These are phyloP conservation scores for Globisporangium middletonii DNA, from an alignment of 352 stramenopile species.

Conservation along the genomic window DNA sequence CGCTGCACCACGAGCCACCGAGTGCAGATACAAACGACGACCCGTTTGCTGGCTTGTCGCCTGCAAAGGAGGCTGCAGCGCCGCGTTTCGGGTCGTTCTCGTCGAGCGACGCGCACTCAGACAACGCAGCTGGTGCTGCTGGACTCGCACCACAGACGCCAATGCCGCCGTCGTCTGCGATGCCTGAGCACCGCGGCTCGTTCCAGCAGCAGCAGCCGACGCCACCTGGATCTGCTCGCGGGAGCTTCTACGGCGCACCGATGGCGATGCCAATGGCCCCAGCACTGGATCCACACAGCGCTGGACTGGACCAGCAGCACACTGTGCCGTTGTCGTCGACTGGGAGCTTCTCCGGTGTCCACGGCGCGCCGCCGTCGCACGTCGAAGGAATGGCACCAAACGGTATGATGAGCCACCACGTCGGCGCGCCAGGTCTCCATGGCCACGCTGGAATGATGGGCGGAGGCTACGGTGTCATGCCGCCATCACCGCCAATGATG, in stretches of 20 bases:
- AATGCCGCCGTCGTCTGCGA: too few relatives aligned
- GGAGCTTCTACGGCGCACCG: conserved; percentile 11
- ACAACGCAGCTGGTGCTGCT: neutral
- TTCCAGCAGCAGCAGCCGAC: conserved; percentile 15
- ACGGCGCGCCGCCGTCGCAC: conserved; percentile 16
- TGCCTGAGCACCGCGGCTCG: conserved; percentile 6
- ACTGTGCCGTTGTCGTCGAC: conserved; percentile 21
- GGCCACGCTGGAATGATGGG: conserved; percentile 18
- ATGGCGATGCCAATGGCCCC: neutral
- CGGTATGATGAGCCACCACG: conserved; percentile 14
- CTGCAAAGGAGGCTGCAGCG: conserved; percentile 28
- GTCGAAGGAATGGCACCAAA: conserved; percentile 13
- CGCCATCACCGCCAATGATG: conserved; percentile 3
- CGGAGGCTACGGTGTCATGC: conserved; percentile 4
- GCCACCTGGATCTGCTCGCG: conserved; percentile 9
- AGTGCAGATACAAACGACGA: conserved; percentile 46
- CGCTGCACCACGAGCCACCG: conserved; percentile 14
- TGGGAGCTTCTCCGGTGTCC: conserved; percentile 37
- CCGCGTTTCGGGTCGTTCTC: conserved; percentile 20
- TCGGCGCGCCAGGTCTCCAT: conserved; percentile 8
- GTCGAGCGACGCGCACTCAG: conserved; percentile 15
- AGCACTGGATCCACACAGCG: conserved; percentile 3
- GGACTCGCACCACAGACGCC: too few relatives aligned
- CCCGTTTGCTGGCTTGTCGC: conserved; percentile 48
- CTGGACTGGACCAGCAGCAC: conserved; percentile 26